Conservation (phyloP, 2,329 filamentous ascomycete genomes). For the Claviceps fusiformis region DNA sequence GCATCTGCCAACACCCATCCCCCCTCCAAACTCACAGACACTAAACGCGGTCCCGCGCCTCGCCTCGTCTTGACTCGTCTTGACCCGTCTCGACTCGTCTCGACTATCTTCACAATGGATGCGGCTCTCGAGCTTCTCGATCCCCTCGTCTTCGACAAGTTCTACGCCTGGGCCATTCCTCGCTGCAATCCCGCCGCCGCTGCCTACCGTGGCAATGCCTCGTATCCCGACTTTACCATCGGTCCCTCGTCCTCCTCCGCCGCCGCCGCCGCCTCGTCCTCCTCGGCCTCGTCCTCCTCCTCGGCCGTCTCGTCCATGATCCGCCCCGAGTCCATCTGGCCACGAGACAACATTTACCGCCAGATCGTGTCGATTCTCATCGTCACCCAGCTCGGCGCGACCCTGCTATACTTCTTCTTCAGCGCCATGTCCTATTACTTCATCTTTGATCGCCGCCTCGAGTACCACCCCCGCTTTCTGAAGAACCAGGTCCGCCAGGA, state of each 20-base stretch:
- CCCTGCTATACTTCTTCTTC: slow-evolving; percentile 47
- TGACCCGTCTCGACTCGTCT: neutral
- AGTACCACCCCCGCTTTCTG: slow-evolving; percentile 33
- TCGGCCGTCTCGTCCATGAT: too few relatives aligned
- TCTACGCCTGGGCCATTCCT: slow-evolving; percentile 25
- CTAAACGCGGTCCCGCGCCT: too few relatives aligned
- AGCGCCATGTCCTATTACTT: slow-evolving; percentile 60
- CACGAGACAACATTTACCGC: slow-evolving; percentile 27
- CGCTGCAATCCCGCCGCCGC: neutral
- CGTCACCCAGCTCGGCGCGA: slow-evolving; percentile 25
- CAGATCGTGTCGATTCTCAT: slow-evolving; percentile 25
- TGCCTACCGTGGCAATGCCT: slow-evolving; percentile 4
- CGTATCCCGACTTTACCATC: neutral
- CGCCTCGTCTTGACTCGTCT: too few relatives aligned
- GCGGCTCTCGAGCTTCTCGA: slow-evolving; percentile 26
- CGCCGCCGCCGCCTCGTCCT: too few relatives aligned
- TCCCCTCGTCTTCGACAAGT: slow-evolving; percentile 26
- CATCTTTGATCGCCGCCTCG: slow-evolving; percentile 36
- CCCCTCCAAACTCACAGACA: too few relatives aligned
- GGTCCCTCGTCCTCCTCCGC: too few relatives aligned
- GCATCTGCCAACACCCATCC: too few relatives aligned
- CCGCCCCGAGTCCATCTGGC: slow-evolving; percentile 16
- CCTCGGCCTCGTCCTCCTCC: too few relatives aligned
- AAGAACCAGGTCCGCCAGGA: slow-evolving; percentile 33
- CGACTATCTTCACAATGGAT: slow-evolving; percentile 18